A percentile compares a stretch with the other conserved stretches of the same genome.
phyloP scores from a whole-genome alignment of 805 yeast species.

The Wickerhamomyces chambardii region DNA sequence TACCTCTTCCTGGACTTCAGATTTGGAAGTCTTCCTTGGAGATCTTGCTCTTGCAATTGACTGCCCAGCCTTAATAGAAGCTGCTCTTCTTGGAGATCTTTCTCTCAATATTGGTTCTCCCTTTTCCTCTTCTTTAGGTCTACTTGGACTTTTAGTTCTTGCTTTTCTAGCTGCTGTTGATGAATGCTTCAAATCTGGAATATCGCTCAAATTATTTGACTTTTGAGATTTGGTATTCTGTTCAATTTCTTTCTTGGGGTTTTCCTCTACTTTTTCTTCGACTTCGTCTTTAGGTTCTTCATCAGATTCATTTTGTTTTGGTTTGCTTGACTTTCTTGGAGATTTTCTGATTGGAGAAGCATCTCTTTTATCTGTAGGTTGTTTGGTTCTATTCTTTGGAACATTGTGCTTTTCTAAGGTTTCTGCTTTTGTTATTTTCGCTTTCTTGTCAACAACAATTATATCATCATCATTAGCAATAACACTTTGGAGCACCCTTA shows the following conservation, averaged over 20 bases:
- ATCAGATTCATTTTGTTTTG: conserved; percentile 4
- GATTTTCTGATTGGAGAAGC: conserved; percentile 5
- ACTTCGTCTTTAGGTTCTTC: conserved; percentile 8
- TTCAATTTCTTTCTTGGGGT: too few species aligned
- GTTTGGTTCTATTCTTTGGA: not conserved
- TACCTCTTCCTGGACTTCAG: conserved; percentile 2
- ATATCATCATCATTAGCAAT: conserved; percentile 27
- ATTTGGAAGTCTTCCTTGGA: conserved; percentile 2
- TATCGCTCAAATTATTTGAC: conserved; percentile 3
- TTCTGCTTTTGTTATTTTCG: too few species aligned
- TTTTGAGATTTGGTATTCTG: conserved; percentile 5
- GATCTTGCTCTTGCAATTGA: conserved; percentile 4
- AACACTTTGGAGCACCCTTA: conserved; percentile 21
- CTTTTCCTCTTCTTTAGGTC: too few species aligned
- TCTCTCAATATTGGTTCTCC: conserved; percentile 1
- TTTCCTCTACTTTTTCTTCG: not conserved
- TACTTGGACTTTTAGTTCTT: conserved; percentile 2
- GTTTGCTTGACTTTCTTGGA: conserved; percentile 11
- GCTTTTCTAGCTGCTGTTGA: conserved; percentile 8
- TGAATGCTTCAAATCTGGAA: conserved; percentile 7
- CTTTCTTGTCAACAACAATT: conserved; percentile 23
- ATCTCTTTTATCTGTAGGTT: conserved; percentile 3
- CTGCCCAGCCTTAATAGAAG: conserved; percentile 1
- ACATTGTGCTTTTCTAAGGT: too few species aligned
- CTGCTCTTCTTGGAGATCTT: not conserved